Conservation (phyloP, 805 yeast genomes). For the Ogataea nakhonphanomensis region DNA sequence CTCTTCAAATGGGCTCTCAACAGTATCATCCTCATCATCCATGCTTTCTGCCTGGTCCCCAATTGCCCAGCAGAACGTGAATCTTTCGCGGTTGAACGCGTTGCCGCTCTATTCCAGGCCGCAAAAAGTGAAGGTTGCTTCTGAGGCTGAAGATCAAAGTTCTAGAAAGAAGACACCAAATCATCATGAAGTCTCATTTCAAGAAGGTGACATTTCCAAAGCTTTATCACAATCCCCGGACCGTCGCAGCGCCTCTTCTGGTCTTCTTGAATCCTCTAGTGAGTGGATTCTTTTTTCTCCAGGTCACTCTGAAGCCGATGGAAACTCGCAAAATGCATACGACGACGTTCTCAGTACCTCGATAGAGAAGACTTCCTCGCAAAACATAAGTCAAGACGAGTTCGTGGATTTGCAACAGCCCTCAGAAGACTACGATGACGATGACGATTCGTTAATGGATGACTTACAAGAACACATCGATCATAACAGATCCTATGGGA, state of each 20-base stretch:
- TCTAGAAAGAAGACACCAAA: too few relatives aligned
- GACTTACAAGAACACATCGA: constrained; percentile 25
- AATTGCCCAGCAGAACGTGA: constrained; percentile 11
- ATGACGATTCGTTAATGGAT: constrained; percentile 30
- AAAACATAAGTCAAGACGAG: constrained; percentile 14
- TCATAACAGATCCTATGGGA: constrained; percentile 13
- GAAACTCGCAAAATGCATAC: constrained; percentile 14
- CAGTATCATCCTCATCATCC: constrained; percentile 18
- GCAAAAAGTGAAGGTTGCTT: neutral
- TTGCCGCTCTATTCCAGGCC: constrained; percentile 6
- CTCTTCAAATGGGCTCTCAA: constrained; percentile 18
- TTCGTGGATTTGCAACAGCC: constrained; percentile 18
- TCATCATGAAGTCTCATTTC: too few relatives aligned
- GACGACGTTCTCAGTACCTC: constrained; percentile 28
- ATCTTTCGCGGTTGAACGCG: constrained; percentile 10
- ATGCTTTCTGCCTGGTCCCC: constrained; percentile 12
- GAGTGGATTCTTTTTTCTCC: constrained; percentile 35
- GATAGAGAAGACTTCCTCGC: constrained; percentile 14
- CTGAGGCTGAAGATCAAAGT: neutral
- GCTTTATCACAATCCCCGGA: neutral
- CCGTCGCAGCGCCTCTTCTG: constrained; percentile 13
- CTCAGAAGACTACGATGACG: constrained; percentile 18
- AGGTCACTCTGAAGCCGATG: constrained; percentile 12
- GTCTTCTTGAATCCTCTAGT: constrained; percentile 20
- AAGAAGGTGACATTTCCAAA: neutral